A percentile compares a stretch with the other conserved stretches of the same genome.
Conservation (phyloP, 1,284 basidiomycete genomes). For the Chalciporus piperatoides region DNA sequence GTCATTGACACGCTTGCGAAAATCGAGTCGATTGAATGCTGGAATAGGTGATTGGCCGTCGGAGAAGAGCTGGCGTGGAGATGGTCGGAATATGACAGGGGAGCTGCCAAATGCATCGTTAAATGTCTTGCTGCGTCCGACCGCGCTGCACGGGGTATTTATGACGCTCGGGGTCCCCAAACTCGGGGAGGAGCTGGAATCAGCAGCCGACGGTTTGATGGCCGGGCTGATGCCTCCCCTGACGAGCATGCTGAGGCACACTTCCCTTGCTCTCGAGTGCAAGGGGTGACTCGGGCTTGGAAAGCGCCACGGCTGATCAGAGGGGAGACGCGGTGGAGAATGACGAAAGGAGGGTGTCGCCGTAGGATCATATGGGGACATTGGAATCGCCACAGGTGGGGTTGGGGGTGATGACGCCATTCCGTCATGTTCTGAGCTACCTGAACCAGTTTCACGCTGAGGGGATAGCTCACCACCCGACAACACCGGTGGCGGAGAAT, state of each 20-base stretch:
- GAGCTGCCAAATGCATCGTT: conserved; percentile 33
- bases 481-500: conserved; percentile 15
- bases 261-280: conserved; percentile 55
- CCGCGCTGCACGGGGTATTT: conserved; percentile 29
- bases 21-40: conserved; percentile 26
- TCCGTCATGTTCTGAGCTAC: conserved; percentile 9
- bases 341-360: conserved; percentile 71
- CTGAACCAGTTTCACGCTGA: background rate
- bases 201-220: conserved; percentile 25
- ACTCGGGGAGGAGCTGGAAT: conserved; percentile 35
- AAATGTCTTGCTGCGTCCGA: conserved; percentile 27
- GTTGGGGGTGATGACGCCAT: conserved; percentile 19
- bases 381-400: conserved; percentile 39
- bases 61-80: conserved; percentile 38
- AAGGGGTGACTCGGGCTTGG: conserved; percentile 69
- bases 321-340: conserved; percentile 63
- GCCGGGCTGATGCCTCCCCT: conserved; percentile 41
- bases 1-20: conserved; percentile 35
- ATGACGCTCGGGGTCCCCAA: conserved; percentile 27
- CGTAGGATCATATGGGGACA: conserved; percentile 69
- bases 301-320: conserved; percentile 73
- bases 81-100: conserved; percentile 35
- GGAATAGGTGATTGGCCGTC: conserved; percentile 32
- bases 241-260: conserved; percentile 61
- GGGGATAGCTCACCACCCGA: conserved; percentile 4